Conservation (phyloP, 352 stramenopile genomes). For the Pelagophyceae sp. region DNA sequence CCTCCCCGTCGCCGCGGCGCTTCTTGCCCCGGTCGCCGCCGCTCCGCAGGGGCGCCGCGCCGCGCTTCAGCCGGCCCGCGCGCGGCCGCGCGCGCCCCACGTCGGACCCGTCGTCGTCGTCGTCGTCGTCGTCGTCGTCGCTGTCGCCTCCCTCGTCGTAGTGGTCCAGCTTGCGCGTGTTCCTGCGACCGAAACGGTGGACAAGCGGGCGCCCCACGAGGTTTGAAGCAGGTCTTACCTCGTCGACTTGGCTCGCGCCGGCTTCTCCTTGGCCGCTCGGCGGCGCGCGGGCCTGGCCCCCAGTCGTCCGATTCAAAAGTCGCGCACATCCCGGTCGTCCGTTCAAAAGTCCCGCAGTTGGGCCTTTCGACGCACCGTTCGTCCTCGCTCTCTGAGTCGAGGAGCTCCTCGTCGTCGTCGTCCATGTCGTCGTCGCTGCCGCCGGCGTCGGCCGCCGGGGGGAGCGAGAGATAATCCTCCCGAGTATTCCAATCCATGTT, state of each 20-base stretch:
- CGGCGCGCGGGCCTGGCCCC: too few relatives aligned
- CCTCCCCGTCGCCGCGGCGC: neutral
- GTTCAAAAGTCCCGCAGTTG: too few relatives aligned
- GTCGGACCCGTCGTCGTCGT: conserved; percentile 1
- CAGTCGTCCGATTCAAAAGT: too few relatives aligned
- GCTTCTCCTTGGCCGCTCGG: too few relatives aligned
- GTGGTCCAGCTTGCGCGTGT: too few relatives aligned
- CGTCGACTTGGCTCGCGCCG: too few relatives aligned
- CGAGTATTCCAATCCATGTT: neutral
- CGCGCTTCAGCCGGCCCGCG: neutral
- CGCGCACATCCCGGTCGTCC: too few relatives aligned
- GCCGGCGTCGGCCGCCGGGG: neutral
- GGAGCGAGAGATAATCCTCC: neutral
- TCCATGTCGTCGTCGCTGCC: neutral
- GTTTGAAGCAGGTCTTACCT: too few relatives aligned
- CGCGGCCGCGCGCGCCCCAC: neutral
- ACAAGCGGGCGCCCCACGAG: too few relatives aligned
- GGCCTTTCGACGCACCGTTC: too few relatives aligned
- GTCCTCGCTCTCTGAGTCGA: neutral
- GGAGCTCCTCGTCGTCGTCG: neutral
- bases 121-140: neutral
- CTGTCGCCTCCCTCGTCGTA: neutral
- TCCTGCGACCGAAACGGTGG: too few relatives aligned
- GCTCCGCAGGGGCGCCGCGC: neutral
- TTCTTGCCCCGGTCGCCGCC: neutral